Conservation (phyloP, 2,329 filamentous ascomycete genomes). For the Lizonia empirigonia region DNA sequence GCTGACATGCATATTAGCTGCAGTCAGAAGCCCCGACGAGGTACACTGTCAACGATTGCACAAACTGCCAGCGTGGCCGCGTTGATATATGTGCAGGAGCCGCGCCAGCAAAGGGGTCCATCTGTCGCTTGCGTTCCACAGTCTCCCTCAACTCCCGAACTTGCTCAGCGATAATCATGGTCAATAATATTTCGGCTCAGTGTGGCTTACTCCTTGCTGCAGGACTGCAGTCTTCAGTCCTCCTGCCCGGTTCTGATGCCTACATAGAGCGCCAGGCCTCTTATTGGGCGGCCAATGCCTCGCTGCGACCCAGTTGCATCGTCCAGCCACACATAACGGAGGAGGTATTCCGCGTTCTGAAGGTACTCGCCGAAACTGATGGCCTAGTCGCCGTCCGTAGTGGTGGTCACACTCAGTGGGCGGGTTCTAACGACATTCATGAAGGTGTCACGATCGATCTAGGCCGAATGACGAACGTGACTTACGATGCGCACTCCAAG, state of each 20-base stretch:
- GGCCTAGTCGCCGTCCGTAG: slow-evolving; percentile 26
- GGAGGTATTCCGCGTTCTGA: slow-evolving; percentile 27
- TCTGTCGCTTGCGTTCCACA: not conserved
- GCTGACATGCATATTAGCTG: too few relatives aligned
- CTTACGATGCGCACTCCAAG: slow-evolving; percentile 14
- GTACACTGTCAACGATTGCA: too few relatives aligned
- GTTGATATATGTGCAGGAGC: not conserved
- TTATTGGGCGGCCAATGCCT: slow-evolving; percentile 21
- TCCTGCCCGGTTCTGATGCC: slow-evolving; percentile 9
- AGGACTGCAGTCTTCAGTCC: not conserved
- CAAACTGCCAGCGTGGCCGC: not conserved
- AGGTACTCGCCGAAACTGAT: slow-evolving; percentile 20
- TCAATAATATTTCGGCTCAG: not conserved
- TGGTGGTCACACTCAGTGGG: slow-evolving; percentile 33
- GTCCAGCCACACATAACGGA: slow-evolving; percentile 24
- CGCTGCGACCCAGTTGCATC: slow-evolving; percentile 25
- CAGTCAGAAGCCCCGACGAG: too few relatives aligned
- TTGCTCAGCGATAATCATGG: not conserved
- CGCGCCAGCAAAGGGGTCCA: too few relatives aligned
- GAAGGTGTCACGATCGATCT: slow-evolving; percentile 43
- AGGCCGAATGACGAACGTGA: slow-evolving; percentile 29
- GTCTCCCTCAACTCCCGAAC: not conserved
- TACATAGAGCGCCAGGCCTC: slow-evolving; percentile 16
- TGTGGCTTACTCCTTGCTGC: not conserved
- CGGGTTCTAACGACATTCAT: slow-evolving; percentile 37